These are phyloP conservation scores for Trichoderma koningii DNA, from an alignment of 2,329 filamentous ascomycete genomes.

Conservation along the genomic window DNA sequence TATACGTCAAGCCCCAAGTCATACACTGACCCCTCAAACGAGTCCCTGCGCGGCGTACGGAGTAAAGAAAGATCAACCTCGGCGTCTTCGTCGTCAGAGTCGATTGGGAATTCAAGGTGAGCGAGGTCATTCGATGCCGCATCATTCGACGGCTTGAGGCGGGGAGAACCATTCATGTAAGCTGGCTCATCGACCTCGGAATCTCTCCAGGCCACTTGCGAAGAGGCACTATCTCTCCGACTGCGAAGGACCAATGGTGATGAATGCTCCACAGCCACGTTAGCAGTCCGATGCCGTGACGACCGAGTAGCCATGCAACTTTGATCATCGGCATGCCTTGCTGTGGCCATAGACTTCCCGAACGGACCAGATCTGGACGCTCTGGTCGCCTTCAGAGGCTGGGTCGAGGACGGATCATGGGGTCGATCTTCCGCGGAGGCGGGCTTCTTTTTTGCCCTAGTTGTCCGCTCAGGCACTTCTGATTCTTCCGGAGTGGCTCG, in stretches of 20 bases:
- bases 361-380: neutral
- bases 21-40: constrained; percentile 57
- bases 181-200: constrained; percentile 40
- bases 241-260: constrained; percentile 50
- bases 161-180: constrained; percentile 49
- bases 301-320: neutral
- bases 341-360: neutral
- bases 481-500: constrained; percentile 40
- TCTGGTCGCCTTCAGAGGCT: constrained; percentile 50
- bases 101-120: constrained; percentile 57
- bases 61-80: constrained; percentile 42
- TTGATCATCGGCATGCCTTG: neutral
- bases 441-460: neutral
- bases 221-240: constrained; percentile 26
- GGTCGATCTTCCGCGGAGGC: constrained; percentile 1
- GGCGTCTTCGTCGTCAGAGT: constrained; percentile 41
- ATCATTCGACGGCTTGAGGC: constrained; percentile 33
- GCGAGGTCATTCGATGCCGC: constrained; percentile 33
- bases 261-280: constrained; percentile 64
- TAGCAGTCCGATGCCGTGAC: constrained; percentile 41
- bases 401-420: constrained; percentile 24
- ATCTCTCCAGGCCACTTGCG: neutral
- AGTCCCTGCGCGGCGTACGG: constrained; percentile 31
- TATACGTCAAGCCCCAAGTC: constrained; percentile 45
- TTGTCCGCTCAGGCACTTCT: neutral